phyloP scores from a whole-genome alignment of 257 asterid genomes.

The Sherardia arvensis region DNA sequence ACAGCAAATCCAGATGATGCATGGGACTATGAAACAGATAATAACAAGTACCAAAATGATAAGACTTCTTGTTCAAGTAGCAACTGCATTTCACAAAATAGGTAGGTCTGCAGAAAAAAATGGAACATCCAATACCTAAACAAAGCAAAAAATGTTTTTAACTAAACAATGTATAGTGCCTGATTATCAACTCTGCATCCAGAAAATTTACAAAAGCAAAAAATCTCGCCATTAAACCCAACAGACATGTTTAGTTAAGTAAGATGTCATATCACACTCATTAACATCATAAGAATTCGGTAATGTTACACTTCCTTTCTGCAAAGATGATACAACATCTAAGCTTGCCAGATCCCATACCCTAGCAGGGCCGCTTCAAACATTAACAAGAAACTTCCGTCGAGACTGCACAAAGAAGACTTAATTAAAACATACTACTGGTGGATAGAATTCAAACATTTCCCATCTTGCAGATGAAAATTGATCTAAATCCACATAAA shows the following conservation, averaged over 20 bases:
- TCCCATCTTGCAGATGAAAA: not conserved
- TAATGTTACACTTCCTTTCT: conserved; percentile 50
- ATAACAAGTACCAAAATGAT: no score
- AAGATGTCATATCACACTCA: not conserved
- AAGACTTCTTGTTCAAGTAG: not conserved
- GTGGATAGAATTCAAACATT: not conserved
- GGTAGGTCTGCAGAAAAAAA: not conserved
- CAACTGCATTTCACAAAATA: not conserved
- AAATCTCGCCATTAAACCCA: conserved; percentile 55
- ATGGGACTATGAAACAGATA: conserved; percentile 28
- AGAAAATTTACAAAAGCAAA: conserved; percentile 74
- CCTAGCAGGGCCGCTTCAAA: conserved; percentile 83
- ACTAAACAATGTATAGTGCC: conserved; percentile 52
- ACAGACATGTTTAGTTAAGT: conserved; percentile 9
- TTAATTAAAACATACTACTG: conserved; percentile 9
- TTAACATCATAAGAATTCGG: not conserved
- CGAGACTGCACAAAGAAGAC: conserved; percentile 48
- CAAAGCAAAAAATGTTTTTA: not conserved
- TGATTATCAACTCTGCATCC: conserved; percentile 42
- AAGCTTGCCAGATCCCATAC: conserved; percentile 66
- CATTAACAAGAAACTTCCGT: conserved; percentile 74
- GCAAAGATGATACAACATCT: conserved; percentile 53
- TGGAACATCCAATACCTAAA: not conserved
- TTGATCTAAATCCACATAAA: not conserved
- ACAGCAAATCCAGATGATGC: conserved; percentile 59